Base-by-base conservation (phyloP, 768 basidiomycete genomes). In the Boletus coccyginus region DNA sequence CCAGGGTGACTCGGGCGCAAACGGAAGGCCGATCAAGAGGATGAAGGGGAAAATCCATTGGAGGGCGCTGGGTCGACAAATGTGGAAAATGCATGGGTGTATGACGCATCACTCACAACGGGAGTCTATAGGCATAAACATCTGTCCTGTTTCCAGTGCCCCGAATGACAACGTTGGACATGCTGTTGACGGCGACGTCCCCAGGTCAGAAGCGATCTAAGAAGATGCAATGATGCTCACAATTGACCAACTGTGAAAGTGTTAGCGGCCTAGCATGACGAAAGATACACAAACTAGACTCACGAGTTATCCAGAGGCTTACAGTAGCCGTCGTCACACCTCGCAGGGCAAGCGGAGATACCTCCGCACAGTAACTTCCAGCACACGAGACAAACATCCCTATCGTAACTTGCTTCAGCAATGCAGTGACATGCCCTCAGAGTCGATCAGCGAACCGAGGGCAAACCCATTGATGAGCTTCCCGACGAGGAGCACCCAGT, bases 41-140 rank as follows among this genome's bases (percentile, higher is more conserved):
- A 72, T 62, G 41, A 66, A 31, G 0, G 70, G 72, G 56, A 71
- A 72, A 40, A 73, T 67, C 67, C 70, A 73, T 39, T 73, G 72
- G 14, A 73, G 51, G 10, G 65, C 68, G 38, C 67, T 68, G 41
- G 14, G 19, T 49, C 33, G 16, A 49, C 1, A 3, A n/a, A n/a
- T 36, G 14, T 10, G 7, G 10, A 1, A 24, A 49, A 4, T 5
- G 3, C 5, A 40, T n/a, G n/a, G 24, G 29, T 2, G 11, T 2
- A 3, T 3, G 21, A 16, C 12, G 13, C 3, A 19, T 29, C 14
- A 52, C 68, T 59, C 48, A 70, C 67, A 69, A 67, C 0, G 67
- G 67, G 29, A 68, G 54, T 16, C 60, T 64, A 53, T 69, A 69
- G 0, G 67, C 68, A 24, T 65, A 69, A 3, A 46, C 52, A 19